These are phyloP conservation scores for Colletotrichum lupini DNA, from an alignment of 2,329 filamentous ascomycete species.

Conservation along the genomic window DNA sequence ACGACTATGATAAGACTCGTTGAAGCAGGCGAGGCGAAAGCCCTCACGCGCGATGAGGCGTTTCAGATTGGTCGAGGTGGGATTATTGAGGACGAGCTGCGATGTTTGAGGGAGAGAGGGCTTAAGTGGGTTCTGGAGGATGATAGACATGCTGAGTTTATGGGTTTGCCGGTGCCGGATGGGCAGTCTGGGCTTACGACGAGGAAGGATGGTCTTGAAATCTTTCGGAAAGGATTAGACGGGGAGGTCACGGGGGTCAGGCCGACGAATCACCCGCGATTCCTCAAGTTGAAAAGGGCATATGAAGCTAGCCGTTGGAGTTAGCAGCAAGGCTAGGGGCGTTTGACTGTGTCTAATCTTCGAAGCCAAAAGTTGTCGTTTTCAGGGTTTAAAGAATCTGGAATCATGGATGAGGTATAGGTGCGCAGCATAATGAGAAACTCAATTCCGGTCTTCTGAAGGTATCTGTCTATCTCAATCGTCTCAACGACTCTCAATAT, in stretches of 20 bases:
- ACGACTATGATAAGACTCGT: neutral
- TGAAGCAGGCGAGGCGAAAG: neutral
- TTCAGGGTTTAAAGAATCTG: too few species aligned
- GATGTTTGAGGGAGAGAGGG: neutral
- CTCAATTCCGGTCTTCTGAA: neutral
- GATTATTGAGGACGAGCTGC: neutral
- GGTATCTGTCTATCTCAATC: neutral
- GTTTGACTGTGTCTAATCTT: too few species aligned
- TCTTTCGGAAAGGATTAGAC: neutral
- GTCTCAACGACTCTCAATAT: neutral
- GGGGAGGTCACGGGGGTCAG: neutral
- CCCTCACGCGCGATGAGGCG: neutral
- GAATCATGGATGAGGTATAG: neutral
- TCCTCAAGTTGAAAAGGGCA: neutral
- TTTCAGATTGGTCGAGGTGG: neutral
- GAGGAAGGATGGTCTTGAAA: neutral
- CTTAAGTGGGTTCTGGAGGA: neutral
- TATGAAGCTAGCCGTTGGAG: neutral
- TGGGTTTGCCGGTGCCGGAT: neutral
- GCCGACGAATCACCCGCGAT: neutral
- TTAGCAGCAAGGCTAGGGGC: too few species aligned
- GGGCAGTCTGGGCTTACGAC: neutral
- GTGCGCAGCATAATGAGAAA: neutral
- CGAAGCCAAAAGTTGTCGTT: too few species aligned
- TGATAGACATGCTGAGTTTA: neutral